Evolutionary conservation across 1,284 basidiomycete genomes (phyloP).

Genomic region (Austroboletus niveus): DNA sequence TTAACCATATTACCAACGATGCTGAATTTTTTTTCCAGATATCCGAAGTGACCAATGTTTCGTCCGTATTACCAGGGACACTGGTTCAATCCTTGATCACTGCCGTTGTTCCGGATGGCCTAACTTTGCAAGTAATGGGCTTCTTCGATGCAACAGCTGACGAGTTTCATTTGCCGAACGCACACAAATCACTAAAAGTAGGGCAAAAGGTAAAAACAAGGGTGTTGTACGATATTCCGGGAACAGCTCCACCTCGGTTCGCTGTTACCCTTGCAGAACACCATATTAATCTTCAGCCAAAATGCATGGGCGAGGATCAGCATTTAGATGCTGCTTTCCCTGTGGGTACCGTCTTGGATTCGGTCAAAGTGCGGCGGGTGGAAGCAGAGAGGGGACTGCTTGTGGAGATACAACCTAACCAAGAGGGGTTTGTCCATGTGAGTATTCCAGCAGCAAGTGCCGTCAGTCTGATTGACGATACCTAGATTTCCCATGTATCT

Average conservation of each 20-base stretch:
- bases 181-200: constrained; percentile 62
- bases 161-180: constrained; percentile 66
- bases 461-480: constrained; percentile 6
- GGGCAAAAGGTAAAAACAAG: constrained; percentile 89
- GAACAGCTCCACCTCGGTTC: constrained; percentile 72
- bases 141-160: constrained; percentile 95
- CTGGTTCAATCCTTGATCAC: constrained; percentile 88
- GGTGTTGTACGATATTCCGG: constrained; percentile 81
- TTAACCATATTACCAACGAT: constrained; percentile 9
- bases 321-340: constrained; percentile 63
- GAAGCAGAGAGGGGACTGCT: constrained; percentile 83
- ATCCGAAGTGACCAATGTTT: constrained; percentile 75
- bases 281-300: constrained; percentile 55
- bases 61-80: constrained; percentile 84
- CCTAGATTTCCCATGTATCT: constrained; percentile 88
- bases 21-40: constrained; percentile 41
- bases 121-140: constrained; percentile 90
- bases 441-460: constrained; percentile 28
- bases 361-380: constrained; percentile 70
- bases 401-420: constrained; percentile 60
- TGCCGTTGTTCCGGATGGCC: constrained; percentile 71
- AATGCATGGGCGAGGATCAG: constrained; percentile 25
- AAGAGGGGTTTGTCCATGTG: constrained; percentile 87
- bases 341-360: constrained; percentile 70
- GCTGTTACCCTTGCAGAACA: constrained; percentile 79